phyloP scores from a whole-genome alignment of 2,329 filamentous ascomycete species.

The Neopestalotiopsis clavispora region DNA sequence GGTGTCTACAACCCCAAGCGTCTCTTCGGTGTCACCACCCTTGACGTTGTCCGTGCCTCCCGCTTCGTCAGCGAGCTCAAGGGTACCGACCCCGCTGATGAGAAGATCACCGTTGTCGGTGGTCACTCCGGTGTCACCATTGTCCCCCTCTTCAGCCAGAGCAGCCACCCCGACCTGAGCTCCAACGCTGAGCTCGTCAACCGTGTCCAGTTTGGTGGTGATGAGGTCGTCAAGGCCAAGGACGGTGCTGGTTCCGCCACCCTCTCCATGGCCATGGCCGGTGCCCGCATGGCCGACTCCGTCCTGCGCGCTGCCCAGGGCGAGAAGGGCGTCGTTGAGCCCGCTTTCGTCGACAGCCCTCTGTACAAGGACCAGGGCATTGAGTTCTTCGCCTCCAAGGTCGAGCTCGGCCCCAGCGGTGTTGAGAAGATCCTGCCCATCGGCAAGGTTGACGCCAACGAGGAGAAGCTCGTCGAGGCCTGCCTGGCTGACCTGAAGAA shows the following conservation, averaged over 20 bases:
- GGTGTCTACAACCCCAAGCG: conserved; percentile 99
- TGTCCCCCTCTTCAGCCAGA: conserved; percentile 95
- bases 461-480: conserved; percentile 89
- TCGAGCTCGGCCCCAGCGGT: conserved; percentile 96
- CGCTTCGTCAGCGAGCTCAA: conserved; percentile 98
- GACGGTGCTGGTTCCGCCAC: conserved; percentile 96
- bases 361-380: conserved; percentile 98
- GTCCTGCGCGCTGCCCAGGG: conserved; percentile 91
- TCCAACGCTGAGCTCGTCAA: conserved; percentile 82
- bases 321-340: conserved; percentile 94
- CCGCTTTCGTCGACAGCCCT: conserved; percentile 94
- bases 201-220: conserved; percentile 98
- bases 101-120: conserved; percentile 95
- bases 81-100: conserved; percentile 84
- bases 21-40: conserved; percentile 98
- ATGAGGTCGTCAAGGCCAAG: conserved; percentile 99
- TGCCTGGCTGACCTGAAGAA: conserved; percentile 84
- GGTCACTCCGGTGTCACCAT: conserved; percentile 99
- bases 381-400: conserved; percentile 94
- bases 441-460: conserved; percentile 81
- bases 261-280: conserved; percentile 98
- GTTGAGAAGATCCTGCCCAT: conserved; percentile 91
- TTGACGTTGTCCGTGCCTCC: conserved; percentile 96
- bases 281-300: conserved; percentile 83
- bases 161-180: conserved; percentile 81